Percentiles rank a stretch among this genome's conserved stretches.
These are phyloP conservation scores for Penicillium roqueforti DNA, from an alignment of 495 filamentous ascomycete genomes.

Conservation along the genomic window DNA sequence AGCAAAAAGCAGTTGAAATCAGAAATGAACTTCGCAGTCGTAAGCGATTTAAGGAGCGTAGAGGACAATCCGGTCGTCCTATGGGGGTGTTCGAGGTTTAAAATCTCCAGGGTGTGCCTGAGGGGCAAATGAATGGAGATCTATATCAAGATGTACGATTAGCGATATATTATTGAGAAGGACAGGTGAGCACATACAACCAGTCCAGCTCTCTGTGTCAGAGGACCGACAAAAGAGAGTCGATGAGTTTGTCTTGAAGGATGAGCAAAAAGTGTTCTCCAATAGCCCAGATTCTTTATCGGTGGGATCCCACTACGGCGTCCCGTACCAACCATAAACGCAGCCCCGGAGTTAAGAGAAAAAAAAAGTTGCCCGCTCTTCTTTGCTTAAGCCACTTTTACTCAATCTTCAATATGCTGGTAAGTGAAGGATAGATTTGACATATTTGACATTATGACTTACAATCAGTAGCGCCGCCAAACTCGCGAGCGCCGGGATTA, in stretches of 20 bases:
- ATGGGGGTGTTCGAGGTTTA: slow-evolving; percentile 10
- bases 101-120: slow-evolving; percentile 22
- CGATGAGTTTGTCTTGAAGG: slow-evolving; percentile 16
- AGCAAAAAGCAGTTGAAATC: slow-evolving; percentile 10
- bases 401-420: slow-evolving; percentile 37
- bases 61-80: slow-evolving; percentile 28
- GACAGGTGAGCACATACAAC: slow-evolving; percentile 6
- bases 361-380: slow-evolving; percentile 44
- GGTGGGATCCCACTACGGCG: slow-evolving; percentile 37
- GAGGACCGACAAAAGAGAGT: slow-evolving; percentile 23
- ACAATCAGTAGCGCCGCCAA: slow-evolving; percentile 55
- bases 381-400: slow-evolving; percentile 2
- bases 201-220: slow-evolving; percentile 22
- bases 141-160: slow-evolving; percentile 1
- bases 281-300: slow-evolving; percentile 32
- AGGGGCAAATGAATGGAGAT: slow-evolving; percentile 24
- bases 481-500: slow-evolving; percentile 88
- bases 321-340: slow-evolving; percentile 25
- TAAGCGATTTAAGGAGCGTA: slow-evolving; percentile 30
- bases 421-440: slow-evolving; percentile 20
- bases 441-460: slow-evolving; percentile 7
- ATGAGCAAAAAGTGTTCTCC: slow-evolving; percentile 26
- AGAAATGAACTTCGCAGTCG: not conserved
- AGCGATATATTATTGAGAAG: not conserved
- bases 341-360: slow-evolving; percentile 33